Conservation (phyloP, 108 stramenopile genomes). For the Nannochloropsis gaditana region DNA sequence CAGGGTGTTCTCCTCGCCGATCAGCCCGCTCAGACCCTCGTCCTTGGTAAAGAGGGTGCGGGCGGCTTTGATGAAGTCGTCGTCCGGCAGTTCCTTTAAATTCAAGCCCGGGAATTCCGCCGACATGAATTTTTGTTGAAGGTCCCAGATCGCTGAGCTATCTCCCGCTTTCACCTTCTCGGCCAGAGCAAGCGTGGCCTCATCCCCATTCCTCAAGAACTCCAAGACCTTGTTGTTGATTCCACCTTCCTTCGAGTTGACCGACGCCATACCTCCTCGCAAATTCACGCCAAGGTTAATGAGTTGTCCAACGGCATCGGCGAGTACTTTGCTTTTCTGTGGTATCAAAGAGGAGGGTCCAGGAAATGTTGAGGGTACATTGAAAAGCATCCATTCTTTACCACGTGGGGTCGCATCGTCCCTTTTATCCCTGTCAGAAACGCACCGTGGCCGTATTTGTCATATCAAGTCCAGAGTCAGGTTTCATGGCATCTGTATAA, state of each 20-base stretch:
- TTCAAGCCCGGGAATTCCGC: constrained; percentile 8
- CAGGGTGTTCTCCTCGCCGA: constrained; percentile 17
- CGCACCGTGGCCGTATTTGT: not conserved
- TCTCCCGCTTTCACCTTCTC: not conserved
- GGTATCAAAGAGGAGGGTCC: not conserved
- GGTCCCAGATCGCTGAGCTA: not conserved
- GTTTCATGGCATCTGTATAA: not conserved
- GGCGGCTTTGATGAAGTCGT: not conserved
- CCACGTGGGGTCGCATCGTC: not conserved
- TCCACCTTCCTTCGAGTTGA: not conserved
- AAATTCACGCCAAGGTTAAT: not conserved
- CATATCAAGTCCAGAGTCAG: not conserved
- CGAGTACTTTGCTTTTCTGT: constrained; percentile 3
- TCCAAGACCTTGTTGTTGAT: constrained; percentile 8
- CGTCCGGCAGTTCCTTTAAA: constrained; percentile 17
- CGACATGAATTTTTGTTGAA: constrained; percentile 12
- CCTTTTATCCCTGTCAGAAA: not conserved
- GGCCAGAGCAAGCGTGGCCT: not conserved
- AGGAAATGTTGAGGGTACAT: too few species aligned
- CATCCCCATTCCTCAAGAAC: not conserved
- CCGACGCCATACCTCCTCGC: not conserved
- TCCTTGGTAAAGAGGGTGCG: not conserved
- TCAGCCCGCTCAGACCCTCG: not conserved
- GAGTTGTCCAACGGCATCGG: not conserved
- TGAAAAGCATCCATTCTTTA: too few species aligned